Evolutionary conservation across 768 basidiomycete genomes (phyloP).

Genomic region (Agrocybe chaxingu): DNA sequence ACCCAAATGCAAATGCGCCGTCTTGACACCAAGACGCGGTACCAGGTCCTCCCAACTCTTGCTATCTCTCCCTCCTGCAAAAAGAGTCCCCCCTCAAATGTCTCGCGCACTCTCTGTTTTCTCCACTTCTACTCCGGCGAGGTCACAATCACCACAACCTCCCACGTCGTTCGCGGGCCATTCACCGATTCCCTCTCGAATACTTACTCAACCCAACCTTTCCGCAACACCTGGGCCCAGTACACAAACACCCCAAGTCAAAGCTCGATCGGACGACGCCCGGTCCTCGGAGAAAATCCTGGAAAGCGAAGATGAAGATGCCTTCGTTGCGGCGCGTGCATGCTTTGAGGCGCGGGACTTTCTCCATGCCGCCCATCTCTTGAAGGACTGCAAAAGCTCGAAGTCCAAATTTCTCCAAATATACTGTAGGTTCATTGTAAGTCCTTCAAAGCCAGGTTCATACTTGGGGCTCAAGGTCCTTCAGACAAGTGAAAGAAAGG

Average conservation of each 20-base stretch:
- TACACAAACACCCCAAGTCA: slow-evolving; percentile 33
- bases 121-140: slow-evolving; percentile 60
- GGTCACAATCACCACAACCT: slow-evolving; percentile 38
- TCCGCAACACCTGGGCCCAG: slow-evolving; percentile 26
- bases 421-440: slow-evolving; percentile 86
- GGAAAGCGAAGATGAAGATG: slow-evolving; percentile 66
- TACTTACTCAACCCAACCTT: slow-evolving; percentile 23
- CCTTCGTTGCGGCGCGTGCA: slow-evolving; percentile 66
- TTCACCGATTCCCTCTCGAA: slow-evolving; percentile 31
- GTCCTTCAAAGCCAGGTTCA: slow-evolving; percentile 22
- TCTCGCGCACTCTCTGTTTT: slow-evolving; percentile 31
- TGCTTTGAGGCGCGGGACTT: slow-evolving; percentile 80
- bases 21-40: slow-evolving; percentile 8
- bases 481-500: slow-evolving; percentile 81
- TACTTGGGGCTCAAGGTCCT: slow-evolving; percentile 1
- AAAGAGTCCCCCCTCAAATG: slow-evolving; percentile 31
- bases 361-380: slow-evolving; percentile 61
- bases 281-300: slow-evolving; percentile 39
- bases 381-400: slow-evolving; percentile 63
- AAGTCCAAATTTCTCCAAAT: slow-evolving; percentile 74
- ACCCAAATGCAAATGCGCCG: slow-evolving; percentile 8
- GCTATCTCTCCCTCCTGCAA: slow-evolving; percentile 51
- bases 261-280: slow-evolving; percentile 28
- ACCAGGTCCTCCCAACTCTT: slow-evolving; percentile 76
- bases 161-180: slow-evolving; percentile 33